These are phyloP conservation scores for Beauveria caledonica DNA, from an alignment of 2,329 filamentous ascomycete genomes.

Conservation along the genomic window DNA sequence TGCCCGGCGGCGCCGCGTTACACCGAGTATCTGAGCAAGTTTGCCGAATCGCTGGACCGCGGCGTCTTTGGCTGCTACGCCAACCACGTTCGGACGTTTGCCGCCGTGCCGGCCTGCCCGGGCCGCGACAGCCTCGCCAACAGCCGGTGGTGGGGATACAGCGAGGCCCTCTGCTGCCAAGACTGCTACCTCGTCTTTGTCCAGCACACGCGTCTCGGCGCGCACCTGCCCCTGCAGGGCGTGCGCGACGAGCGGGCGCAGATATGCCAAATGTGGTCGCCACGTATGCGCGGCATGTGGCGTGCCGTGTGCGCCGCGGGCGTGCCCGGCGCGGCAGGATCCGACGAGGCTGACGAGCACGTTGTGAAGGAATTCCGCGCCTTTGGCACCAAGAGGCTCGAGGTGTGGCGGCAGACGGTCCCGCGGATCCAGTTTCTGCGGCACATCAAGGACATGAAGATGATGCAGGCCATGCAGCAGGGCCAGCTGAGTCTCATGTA, in stretches of 20 bases:
- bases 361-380: conserved; percentile 21
- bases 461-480: conserved; percentile 26
- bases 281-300: conserved; percentile 30
- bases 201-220: conserved; percentile 19
- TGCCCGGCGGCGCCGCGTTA: conserved; percentile 20
- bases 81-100: conserved; percentile 23
- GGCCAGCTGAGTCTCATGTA: conserved; percentile 27
- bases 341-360: conserved; percentile 17
- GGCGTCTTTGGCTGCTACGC: conserved; percentile 24
- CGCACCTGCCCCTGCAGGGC: conserved; percentile 19
- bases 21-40: conserved; percentile 18
- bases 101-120: conserved; percentile 21
- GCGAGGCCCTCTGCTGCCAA: conserved; percentile 24
- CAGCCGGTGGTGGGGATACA: conserved; percentile 28
- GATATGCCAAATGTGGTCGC: conserved; percentile 30
- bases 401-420: conserved; percentile 22
- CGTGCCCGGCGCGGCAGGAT: conserved; percentile 18
- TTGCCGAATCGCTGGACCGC: conserved; percentile 23
- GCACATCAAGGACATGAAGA: conserved; percentile 22
- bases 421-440: conserved; percentile 22
- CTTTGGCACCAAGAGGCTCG: conserved; percentile 20
- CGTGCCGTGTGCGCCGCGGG: conserved; percentile 21
- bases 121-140: conserved; percentile 19
- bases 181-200: conserved; percentile 27
- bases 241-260: conserved; percentile 18